These are phyloP conservation scores for Coniosporium apollinis DNA, from an alignment of 495 filamentous ascomycete genomes.

Conservation along the genomic window DNA sequence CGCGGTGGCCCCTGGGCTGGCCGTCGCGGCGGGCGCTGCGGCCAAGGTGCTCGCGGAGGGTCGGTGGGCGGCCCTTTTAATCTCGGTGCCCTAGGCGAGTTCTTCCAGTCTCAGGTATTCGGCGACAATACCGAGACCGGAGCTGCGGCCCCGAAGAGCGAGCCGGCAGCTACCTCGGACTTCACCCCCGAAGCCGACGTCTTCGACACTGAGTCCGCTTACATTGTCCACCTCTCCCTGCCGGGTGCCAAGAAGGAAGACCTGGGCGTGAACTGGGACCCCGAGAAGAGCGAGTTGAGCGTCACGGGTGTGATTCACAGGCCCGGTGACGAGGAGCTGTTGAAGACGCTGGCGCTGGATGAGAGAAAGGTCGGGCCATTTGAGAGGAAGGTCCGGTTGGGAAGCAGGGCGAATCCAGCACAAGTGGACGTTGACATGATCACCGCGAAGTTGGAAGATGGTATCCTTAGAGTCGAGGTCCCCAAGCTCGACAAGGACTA, in stretches of 20 bases:
- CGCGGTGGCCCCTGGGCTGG: constrained; percentile 8
- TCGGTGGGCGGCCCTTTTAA: constrained; percentile 10
- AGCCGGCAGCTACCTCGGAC: constrained; percentile 15
- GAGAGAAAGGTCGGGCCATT: constrained; percentile 58
- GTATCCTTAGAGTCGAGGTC: constrained; percentile 38
- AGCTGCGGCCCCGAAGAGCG: constrained; percentile 7
- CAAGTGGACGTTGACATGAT: constrained; percentile 47
- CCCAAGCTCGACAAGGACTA: constrained; percentile 49
- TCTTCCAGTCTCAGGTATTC: constrained; percentile 17
- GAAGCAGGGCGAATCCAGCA: constrained; percentile 36
- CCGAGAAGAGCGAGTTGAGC: constrained; percentile 43
- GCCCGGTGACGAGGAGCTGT: constrained; percentile 52
- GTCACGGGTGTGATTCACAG: constrained; percentile 56
- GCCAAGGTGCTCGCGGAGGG: constrained; percentile 19
- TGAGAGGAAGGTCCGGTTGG: constrained; percentile 48
- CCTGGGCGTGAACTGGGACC: constrained; percentile 57
- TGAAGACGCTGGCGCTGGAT: constrained; percentile 43
- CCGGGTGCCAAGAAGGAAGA: constrained; percentile 67
- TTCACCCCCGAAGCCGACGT: constrained; percentile 54
- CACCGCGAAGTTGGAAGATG: constrained; percentile 54
- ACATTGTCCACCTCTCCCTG: constrained; percentile 52
- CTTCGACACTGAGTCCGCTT: constrained; percentile 47
- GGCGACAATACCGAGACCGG: constrained; percentile 9
- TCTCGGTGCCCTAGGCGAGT: constrained; percentile 7
- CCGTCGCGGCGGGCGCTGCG: constrained; percentile 19